These are phyloP conservation scores for Fusarium sp. DNA, from an alignment of 2,329 filamentous ascomycete genomes.

Conservation along the genomic window DNA sequence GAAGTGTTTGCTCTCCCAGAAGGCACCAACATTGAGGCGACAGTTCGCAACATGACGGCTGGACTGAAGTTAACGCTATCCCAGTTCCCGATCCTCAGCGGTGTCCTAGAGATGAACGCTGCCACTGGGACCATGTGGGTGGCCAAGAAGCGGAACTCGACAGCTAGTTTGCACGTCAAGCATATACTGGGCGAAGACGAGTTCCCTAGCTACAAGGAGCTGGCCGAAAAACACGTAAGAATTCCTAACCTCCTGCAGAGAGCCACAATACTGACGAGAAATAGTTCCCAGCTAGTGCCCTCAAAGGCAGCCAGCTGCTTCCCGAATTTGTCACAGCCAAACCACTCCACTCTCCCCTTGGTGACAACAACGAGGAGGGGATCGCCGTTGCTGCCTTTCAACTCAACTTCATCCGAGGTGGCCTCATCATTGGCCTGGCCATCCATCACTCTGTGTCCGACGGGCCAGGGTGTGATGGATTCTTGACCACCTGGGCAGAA, in stretches of 20 bases:
- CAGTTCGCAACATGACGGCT: constrained; percentile 1
- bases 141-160: background rate
- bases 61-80: constrained; percentile 19
- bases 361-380: background rate
- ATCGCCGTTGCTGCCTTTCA: constrained; percentile 16
- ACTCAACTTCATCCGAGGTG: constrained; percentile 23
- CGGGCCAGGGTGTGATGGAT: constrained; percentile 23
- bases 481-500: constrained; percentile 21
- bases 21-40: background rate
- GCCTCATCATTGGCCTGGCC: constrained; percentile 20
- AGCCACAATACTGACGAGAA: background rate
- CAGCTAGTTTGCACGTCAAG: background rate
- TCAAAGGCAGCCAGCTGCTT: constrained; percentile 6
- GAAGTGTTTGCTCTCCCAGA: constrained; percentile 22
- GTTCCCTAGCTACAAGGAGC: background rate
- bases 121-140: background rate
- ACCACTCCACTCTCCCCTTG: background rate
- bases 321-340: constrained; percentile 4
- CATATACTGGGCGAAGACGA: background rate
- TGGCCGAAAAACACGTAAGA: background rate
- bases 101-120: background rate
- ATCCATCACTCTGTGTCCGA: constrained; percentile 24
- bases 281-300: background rate
- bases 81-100: constrained; percentile 17
- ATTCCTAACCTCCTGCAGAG: background rate